phyloP scores from a whole-genome alignment of 2,329 filamentous ascomycete species.

The Penicillium glabrum region DNA sequence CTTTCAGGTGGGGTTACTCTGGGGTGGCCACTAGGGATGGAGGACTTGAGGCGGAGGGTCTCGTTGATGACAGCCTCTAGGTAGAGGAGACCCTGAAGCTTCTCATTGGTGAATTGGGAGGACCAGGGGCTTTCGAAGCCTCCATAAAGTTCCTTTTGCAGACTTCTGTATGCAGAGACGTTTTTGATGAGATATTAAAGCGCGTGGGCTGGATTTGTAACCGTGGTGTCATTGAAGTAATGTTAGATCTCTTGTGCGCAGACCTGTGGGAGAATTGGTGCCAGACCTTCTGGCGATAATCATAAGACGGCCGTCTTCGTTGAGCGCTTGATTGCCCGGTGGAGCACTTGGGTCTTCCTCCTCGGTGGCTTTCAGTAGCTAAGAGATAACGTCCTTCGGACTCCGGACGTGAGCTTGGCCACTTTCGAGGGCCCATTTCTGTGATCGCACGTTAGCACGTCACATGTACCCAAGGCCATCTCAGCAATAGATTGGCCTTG shows the following conservation, averaged over 20 bases:
- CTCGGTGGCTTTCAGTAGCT: constrained; percentile 40
- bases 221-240: constrained; percentile 5
- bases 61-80: constrained; percentile 8
- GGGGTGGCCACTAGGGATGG: constrained; percentile 27
- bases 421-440: background rate
- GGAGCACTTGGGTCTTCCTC: constrained; percentile 39
- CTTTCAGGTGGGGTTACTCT: constrained; percentile 35
- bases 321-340: constrained; percentile 18
- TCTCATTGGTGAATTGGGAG: background rate
- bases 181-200: constrained; percentile 5
- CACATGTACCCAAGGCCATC: too few relatives aligned
- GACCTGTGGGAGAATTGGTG: background rate
- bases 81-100: background rate
- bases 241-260: background rate
- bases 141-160: constrained; percentile 3
- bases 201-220: background rate
- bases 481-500: too few relatives aligned
- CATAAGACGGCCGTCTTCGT: constrained; percentile 7
- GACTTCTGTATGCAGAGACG: background rate
- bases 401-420: background rate
- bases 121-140: background rate
- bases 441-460: background rate
- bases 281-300: constrained; percentile 7
- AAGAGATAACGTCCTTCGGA: constrained; percentile 40
- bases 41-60: constrained; percentile 36